phyloP scores from a whole-genome alignment of 192 early-diverging fungal species.

The Backusella australiensis region DNA sequence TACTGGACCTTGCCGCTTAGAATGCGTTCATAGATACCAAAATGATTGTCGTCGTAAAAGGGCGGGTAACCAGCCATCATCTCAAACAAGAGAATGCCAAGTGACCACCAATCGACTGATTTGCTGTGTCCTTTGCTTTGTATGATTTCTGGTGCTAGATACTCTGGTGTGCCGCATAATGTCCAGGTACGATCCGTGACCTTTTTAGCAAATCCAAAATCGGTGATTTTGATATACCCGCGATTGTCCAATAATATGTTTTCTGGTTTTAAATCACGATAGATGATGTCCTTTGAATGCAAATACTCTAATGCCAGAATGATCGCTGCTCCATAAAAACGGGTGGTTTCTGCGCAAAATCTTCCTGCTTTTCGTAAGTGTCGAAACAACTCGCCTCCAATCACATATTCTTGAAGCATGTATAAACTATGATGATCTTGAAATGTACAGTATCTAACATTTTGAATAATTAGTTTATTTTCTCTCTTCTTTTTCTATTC shows the following conservation, averaged over 20 bases:
- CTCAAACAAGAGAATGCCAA: slow-evolving; percentile 86
- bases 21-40: slow-evolving; percentile 87
- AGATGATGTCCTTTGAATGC: slow-evolving; percentile 80
- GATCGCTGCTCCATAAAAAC: slow-evolving; percentile 88
- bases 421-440: slow-evolving; percentile 80
- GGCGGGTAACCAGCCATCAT: slow-evolving; percentile 84
- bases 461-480: not conserved
- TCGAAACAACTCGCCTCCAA: slow-evolving; percentile 85
- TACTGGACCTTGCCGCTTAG: slow-evolving; percentile 67
- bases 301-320: slow-evolving; percentile 83
- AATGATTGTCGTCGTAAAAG: slow-evolving; percentile 78
- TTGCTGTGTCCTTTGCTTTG: slow-evolving; percentile 83
- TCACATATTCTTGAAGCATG: slow-evolving; percentile 88
- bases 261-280: slow-evolving; percentile 88
- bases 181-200: slow-evolving; percentile 71
- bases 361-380: slow-evolving; percentile 79
- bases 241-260: slow-evolving; percentile 61
- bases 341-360: slow-evolving; percentile 80
- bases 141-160: slow-evolving; percentile 86
- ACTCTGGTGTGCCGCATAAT: slow-evolving; percentile 86
- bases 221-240: slow-evolving; percentile 86
- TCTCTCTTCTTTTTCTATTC: not conserved
- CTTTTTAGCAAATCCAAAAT: slow-evolving; percentile 90
- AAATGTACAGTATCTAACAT: slow-evolving; percentile 77
- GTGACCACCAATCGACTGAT: slow-evolving; percentile 91